These are phyloP conservation scores for Diaporthe caulivora DNA, from an alignment of 2,329 filamentous ascomycete genomes.

Conservation along the genomic window DNA sequence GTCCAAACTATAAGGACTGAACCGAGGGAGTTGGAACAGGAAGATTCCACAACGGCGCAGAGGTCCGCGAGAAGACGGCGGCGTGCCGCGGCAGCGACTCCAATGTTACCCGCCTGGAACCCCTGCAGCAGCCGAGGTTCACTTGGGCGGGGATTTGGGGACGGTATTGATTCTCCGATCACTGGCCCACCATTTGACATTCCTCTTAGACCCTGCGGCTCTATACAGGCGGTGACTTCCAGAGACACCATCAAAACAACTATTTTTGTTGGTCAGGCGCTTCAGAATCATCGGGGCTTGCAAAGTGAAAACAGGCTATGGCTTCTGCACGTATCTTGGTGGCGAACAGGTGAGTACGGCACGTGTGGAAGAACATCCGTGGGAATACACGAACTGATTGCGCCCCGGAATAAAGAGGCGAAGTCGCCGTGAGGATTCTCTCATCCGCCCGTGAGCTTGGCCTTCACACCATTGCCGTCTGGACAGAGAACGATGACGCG, in stretches of 20 bases:
- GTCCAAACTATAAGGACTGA: neutral
- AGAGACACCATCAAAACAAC: neutral
- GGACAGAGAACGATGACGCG: conserved; percentile 65
- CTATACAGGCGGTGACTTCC: neutral
- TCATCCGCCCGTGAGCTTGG: conserved; percentile 69
- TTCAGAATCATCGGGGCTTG: neutral
- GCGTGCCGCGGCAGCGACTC: neutral
- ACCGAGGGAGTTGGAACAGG: neutral
- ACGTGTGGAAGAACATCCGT: neutral
- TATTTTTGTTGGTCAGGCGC: neutral
- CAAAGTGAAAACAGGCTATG: neutral
- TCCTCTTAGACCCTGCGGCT: neutral
- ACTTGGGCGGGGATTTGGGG: conserved; percentile 3
- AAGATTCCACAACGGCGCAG: neutral
- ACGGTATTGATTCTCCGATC: neutral
- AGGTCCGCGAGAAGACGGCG: neutral
- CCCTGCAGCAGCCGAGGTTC: conserved; percentile 26
- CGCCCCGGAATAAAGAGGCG: conserved; percentile 53
- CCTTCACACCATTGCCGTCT: conserved; percentile 68
- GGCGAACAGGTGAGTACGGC: conserved; percentile 27
- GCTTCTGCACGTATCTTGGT: conserved; percentile 15
- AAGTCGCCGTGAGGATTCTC: conserved; percentile 73
- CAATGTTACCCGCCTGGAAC: neutral
- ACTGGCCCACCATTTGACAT: no score
- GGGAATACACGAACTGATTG: conserved; percentile 28